phyloP scores from a whole-genome alignment of 805 yeast species.

The Hanseniaspora lindneri region DNA sequence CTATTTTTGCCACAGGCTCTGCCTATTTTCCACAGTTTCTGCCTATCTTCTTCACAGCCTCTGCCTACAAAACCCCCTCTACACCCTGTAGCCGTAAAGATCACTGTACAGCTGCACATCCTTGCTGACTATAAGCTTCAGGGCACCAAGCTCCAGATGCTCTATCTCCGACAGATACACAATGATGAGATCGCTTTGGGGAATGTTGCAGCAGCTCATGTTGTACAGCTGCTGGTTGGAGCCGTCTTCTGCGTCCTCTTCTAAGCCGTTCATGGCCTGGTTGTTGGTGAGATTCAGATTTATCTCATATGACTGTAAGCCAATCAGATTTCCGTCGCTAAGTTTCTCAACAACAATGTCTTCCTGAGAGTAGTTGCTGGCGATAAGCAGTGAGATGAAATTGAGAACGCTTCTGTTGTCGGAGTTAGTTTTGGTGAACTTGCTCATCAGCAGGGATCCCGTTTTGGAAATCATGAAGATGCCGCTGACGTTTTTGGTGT shows the following conservation, averaged over 20 bases:
- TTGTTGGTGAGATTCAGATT: constrained; percentile 6
- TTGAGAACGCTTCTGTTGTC: constrained; percentile 1
- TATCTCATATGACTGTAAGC: constrained; percentile 9
- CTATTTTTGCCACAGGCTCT: too few relatives aligned
- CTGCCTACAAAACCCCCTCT: too few relatives aligned
- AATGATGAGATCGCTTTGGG: constrained; percentile 9
- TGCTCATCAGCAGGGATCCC: constrained; percentile 1
- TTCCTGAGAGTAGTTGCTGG: constrained; percentile 14
- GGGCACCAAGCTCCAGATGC: constrained; percentile 11
- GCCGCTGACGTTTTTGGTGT: constrained; percentile 2
- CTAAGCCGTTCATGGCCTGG: not conserved
- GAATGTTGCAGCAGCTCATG: constrained; percentile 14
- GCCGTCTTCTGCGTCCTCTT: not conserved
- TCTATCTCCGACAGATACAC: constrained; percentile 13
- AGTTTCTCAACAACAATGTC: constrained; percentile 6
- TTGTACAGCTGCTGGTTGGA: constrained; percentile 4
- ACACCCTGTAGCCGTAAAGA: constrained; percentile 1
- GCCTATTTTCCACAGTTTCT: too few relatives aligned
- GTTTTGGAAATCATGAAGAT: constrained; percentile 3
- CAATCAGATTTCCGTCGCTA: not conserved
- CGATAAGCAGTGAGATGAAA: constrained; percentile 8
- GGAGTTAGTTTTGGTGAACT: not conserved
- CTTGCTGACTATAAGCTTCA: constrained; percentile 1
- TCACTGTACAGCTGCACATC: constrained; percentile 2
- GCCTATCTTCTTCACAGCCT: too few relatives aligned